Conservation (phyloP, 192 early-diverging fungal genomes). For the Kappamyces sp. region DNA sequence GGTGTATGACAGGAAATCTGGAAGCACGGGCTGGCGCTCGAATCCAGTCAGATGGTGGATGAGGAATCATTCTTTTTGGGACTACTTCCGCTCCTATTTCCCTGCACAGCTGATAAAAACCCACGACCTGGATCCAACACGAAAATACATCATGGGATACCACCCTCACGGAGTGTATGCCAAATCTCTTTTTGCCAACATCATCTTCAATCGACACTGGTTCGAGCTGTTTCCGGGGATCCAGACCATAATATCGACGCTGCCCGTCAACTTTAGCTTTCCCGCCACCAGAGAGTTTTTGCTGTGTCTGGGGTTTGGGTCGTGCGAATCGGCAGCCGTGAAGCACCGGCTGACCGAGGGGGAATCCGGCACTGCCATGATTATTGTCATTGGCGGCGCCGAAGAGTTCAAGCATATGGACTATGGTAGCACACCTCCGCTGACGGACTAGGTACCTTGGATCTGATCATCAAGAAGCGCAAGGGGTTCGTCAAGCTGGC, state of each 20-base stretch:
- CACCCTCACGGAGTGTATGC: slow-evolving; percentile 67
- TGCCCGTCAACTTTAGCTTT: slow-evolving; percentile 76
- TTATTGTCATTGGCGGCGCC: slow-evolving; percentile 90
- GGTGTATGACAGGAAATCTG: too few relatives aligned
- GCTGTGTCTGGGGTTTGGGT: slow-evolving; percentile 28
- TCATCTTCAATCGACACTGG: slow-evolving; percentile 39
- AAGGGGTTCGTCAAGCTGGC: slow-evolving; percentile 89
- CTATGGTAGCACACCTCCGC: too few relatives aligned
- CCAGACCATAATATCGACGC: slow-evolving; percentile 62
- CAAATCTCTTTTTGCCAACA: slow-evolving; percentile 2
- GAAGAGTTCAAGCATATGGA: slow-evolving; percentile 65
- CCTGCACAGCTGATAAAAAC: slow-evolving; percentile 76
- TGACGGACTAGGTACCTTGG: slow-evolving; percentile 33
- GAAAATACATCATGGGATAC: slow-evolving; percentile 88
- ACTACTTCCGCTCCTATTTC: slow-evolving; percentile 76
- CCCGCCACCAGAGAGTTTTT: slow-evolving; percentile 83
- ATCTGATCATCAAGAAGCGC: slow-evolving; percentile 71
- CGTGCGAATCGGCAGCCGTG: slow-evolving; percentile 58
- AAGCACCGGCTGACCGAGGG: slow-evolving; percentile 62
- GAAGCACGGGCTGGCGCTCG: too few relatives aligned
- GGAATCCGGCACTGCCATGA: slow-evolving; percentile 57
- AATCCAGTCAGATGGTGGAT: too few relatives aligned
- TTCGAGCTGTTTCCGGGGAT: slow-evolving; percentile 74
- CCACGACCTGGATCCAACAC: slow-evolving; percentile 70
- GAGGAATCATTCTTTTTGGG: too few relatives aligned